Evolutionary conservation across 2,329 filamentous ascomycete genomes (phyloP).

Genomic region (Ustilaginoidea virens): DNA sequence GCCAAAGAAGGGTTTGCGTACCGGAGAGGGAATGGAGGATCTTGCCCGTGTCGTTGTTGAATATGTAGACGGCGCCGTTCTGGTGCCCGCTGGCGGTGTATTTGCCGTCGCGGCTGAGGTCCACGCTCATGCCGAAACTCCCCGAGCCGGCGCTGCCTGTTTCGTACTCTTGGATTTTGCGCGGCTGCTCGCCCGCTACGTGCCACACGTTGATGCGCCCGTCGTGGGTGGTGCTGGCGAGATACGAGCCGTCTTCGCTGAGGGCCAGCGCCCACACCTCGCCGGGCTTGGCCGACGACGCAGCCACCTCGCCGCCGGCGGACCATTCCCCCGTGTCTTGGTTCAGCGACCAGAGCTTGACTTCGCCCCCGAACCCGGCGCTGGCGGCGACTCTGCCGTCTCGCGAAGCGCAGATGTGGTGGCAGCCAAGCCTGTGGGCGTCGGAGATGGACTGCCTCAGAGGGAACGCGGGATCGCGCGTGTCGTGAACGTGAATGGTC

Average conservation of each 20-base stretch:
- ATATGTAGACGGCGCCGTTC: slow-evolving; percentile 83
- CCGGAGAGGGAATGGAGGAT: slow-evolving; percentile 75
- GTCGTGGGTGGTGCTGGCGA: slow-evolving; percentile 78
- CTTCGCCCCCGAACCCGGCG: slow-evolving; percentile 76
- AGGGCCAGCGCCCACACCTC: slow-evolving; percentile 81
- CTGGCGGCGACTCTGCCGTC: slow-evolving; percentile 63
- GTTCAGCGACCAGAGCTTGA: slow-evolving; percentile 63
- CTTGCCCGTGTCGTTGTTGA: slow-evolving; percentile 79
- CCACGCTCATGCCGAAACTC: slow-evolving; percentile 80
- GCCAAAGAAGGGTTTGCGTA: slow-evolving; percentile 15
- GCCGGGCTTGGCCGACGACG: slow-evolving; percentile 38
- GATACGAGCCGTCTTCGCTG: slow-evolving; percentile 66
- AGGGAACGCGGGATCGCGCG: slow-evolving; percentile 53
- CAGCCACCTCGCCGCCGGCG: slow-evolving; percentile 23
- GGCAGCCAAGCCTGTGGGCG: slow-evolving; percentile 78
- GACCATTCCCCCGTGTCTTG: slow-evolving; percentile 41
- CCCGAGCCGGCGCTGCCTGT: slow-evolving; percentile 56
- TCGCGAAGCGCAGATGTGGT: slow-evolving; percentile 62
- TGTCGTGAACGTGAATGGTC: slow-evolving; percentile 66
- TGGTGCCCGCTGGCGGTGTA: slow-evolving; percentile 88
- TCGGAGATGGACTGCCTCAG: slow-evolving; percentile 64
- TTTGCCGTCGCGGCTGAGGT: slow-evolving; percentile 62
- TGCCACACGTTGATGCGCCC: slow-evolving; percentile 88
- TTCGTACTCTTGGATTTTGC: slow-evolving; percentile 70
- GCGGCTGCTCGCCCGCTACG: slow-evolving; percentile 33